Evolutionary conservation across 2,329 filamentous ascomycete species (phyloP).

Genomic region (Diplodia mutila): DNA sequence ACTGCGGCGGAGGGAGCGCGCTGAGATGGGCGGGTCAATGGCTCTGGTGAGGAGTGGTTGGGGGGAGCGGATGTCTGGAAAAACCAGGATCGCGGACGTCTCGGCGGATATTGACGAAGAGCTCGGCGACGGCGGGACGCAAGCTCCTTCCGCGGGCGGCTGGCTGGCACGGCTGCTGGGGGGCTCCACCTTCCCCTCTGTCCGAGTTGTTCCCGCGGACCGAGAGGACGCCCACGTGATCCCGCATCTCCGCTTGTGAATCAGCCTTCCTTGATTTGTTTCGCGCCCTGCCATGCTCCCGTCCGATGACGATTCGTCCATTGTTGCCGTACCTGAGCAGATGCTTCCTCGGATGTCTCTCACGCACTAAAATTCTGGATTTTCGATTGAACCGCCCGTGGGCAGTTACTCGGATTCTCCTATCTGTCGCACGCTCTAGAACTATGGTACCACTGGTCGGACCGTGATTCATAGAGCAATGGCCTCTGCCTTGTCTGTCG

Average conservation of each 20-base stretch:
- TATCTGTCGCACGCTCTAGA: neutral
- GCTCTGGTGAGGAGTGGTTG: conserved; percentile 10
- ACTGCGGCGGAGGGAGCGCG: conserved; percentile 5
- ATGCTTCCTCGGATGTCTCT: neutral
- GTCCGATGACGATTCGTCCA: neutral
- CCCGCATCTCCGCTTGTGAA: neutral
- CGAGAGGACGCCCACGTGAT: neutral
- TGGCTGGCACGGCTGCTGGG: neutral
- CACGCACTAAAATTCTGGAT: neutral
- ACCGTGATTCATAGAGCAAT: neutral
- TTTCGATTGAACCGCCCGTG: neutral
- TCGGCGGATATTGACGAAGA: conserved; percentile 10
- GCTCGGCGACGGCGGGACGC: neutral
- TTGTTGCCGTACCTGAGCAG: neutral
- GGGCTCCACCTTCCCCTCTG: neutral
- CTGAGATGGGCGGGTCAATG: conserved; percentile 16
- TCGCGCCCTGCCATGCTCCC: neutral
- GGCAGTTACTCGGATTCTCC: neutral
- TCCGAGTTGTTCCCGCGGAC: neutral
- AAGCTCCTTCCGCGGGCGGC: neutral
- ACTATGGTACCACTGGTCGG: neutral
- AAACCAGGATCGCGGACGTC: conserved; percentile 7
- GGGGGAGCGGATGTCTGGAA: conserved; percentile 8
- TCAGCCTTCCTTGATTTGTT: neutral
- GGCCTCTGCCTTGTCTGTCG: neutral